Base-by-base conservation (phyloP, 306 rosid genomes). In the Castanospermum australe region DNA sequence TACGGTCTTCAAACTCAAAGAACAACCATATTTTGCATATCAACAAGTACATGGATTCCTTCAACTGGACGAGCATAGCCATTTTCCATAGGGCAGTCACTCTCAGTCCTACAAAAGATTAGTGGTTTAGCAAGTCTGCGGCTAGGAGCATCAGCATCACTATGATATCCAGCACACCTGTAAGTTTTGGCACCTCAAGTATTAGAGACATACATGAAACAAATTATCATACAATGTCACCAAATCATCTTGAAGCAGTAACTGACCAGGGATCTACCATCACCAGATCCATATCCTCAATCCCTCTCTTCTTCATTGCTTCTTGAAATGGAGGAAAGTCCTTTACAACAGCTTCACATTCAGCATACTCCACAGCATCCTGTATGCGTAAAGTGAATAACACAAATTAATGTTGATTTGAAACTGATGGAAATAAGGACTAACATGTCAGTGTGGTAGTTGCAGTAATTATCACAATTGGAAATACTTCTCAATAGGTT, bases 61-160 rank as follows among this genome's bases (percentile, higher is more conserved):
- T 90, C 94, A 54, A 90, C 92, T 10, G 94, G 94, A 33, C 94
- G 94, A 14, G 94, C 92, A 84, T 90, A 90, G 75, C 94, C 94
- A 83, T 90, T 90, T 82, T 90, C 94, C 85, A 90, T 81, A 9
- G 94, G 94, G 75, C 92, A 90, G 83, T 90, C 94, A 68, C 94
- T 90, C 92, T 90, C 94, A 60, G 92, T 90, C 81, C 94, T 84
- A 69, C 94, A 90, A 77, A 90, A 90, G 79, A 90, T 78, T 25
- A 88, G 87, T 0, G 94, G 94, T 50, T 90, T 90, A 38, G 94
- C 94, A 78, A 90, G 94, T 76, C 94, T 84, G 82, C 87, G 89
- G 71, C 89, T 88, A 67, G 94, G 94, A 81, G 90, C 89, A 84
- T 90, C 94, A 67, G 86, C 89, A 24, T 88, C 92, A 73, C 94